Evolutionary conservation across 768 basidiomycete species (phyloP).

Genomic region (Suillus americanus): DNA sequence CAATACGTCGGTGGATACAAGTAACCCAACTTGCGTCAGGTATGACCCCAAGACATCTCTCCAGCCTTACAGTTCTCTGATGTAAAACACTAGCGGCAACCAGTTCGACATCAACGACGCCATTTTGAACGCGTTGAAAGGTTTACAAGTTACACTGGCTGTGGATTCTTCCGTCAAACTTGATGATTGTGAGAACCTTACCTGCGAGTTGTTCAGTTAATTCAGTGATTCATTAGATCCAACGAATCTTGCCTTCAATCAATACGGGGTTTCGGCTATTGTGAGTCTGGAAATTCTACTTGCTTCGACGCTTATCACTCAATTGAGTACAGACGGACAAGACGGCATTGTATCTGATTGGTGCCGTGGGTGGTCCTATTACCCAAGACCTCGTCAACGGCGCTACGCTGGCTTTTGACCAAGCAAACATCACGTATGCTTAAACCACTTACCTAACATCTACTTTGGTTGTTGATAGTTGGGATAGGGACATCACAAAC

Average conservation of each 20-base stretch:
- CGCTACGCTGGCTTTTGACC: conserved; percentile 51
- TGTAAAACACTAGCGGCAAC: conserved; percentile 44
- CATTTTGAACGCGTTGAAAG: conserved; percentile 61
- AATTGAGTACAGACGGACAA: conserved; percentile 49
- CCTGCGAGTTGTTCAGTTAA: neutral
- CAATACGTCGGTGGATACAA: conserved; percentile 52
- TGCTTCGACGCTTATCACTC: conserved; percentile 5
- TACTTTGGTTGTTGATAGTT: conserved; percentile 43
- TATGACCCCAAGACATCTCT: conserved; percentile 20
- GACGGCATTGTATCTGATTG: conserved; percentile 64
- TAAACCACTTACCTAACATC: neutral
- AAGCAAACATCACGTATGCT: conserved; percentile 57
- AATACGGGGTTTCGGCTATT: conserved; percentile 53
- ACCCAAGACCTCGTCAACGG: conserved; percentile 64
- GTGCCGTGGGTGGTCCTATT: conserved; percentile 67
- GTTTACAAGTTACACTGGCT: conserved; percentile 56
- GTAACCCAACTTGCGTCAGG: conserved; percentile 59
- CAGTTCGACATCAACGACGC: conserved; percentile 63
- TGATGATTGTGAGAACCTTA: conserved; percentile 56
- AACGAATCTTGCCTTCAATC: conserved; percentile 57
- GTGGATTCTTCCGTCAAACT: conserved; percentile 55
- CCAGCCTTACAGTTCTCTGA: conserved; percentile 6
- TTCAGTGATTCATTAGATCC: conserved; percentile 37
- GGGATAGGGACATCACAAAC: conserved; percentile 54
- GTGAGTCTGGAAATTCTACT: conserved; percentile 32